Evolutionary conservation across 2,329 filamentous ascomycete species (phyloP).

Genomic region (Cladosporium halotolerans): DNA sequence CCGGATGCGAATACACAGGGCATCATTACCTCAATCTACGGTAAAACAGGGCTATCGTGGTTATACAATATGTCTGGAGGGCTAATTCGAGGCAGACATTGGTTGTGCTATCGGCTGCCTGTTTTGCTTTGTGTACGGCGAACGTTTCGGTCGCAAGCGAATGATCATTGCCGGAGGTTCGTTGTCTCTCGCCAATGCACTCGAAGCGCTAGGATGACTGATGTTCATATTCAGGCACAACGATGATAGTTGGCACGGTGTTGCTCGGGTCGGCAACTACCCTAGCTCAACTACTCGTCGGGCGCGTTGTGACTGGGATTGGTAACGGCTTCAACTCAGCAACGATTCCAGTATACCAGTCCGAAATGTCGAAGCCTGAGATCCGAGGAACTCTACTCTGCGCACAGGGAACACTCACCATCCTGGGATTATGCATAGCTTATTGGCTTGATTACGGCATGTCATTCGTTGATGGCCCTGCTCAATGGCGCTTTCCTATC

Average conservation of each 20-base stretch:
- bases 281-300: conserved; percentile 40
- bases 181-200: too few species aligned
- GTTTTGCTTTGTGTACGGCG: conserved; percentile 4
- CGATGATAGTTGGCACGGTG: conserved; percentile 2
- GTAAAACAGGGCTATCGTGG: neutral
- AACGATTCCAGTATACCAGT: conserved; percentile 39
- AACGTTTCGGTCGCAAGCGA: neutral
- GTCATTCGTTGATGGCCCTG: neutral
- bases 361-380: conserved; percentile 28
- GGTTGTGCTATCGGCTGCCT: conserved; percentile 6
- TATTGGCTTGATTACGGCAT: conserved; percentile 3
- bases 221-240: neutral
- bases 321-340: conserved; percentile 43
- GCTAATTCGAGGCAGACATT: neutral
- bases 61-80: too few species aligned
- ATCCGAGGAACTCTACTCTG: neutral
- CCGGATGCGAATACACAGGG: conserved; percentile 7
- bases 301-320: conserved; percentile 43
- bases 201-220: too few species aligned
- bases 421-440: neutral
- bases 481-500: neutral
- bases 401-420: neutral
- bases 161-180: conserved; percentile 5
- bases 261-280: conserved; percentile 5
- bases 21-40: conserved; percentile 9